phyloP scores from a whole-genome alignment of 768 basidiomycete species.

The Suillus lakei region DNA sequence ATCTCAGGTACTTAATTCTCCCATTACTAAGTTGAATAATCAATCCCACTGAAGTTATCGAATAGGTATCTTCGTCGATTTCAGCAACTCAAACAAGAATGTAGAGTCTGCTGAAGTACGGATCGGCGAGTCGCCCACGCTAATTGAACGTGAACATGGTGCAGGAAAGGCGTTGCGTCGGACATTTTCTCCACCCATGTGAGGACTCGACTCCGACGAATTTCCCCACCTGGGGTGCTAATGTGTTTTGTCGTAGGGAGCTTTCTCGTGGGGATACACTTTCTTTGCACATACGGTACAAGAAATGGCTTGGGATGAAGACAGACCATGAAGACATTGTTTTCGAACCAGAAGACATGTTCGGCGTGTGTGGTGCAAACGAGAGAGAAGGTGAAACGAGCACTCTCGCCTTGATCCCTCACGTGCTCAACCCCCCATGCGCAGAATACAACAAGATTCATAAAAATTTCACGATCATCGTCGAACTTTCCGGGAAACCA shows the following conservation, averaged over 20 bases:
- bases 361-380: not conserved
- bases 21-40: not conserved
- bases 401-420: not conserved
- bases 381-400: not conserved
- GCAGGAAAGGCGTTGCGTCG: not conserved
- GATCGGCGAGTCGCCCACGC: not conserved
- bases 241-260: not conserved
- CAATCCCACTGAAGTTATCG: not conserved
- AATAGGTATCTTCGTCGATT: not conserved
- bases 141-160: not conserved
- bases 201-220: not conserved
- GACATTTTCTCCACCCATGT: not conserved
- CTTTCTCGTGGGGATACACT: not conserved
- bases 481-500: not conserved
- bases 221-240: not conserved
- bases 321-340: not conserved
- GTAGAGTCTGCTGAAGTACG: not conserved
- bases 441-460: not conserved
- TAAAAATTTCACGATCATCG: not conserved
- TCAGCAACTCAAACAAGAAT: not conserved
- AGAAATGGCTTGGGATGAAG: not conserved
- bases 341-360: not conserved
- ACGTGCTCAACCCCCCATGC: not conserved
- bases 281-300: not conserved
- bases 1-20: not conserved